These are phyloP conservation scores for Pseudogymnoascus sp. DNA, from an alignment of 2,329 filamentous ascomycete genomes.

Conservation along the genomic window DNA sequence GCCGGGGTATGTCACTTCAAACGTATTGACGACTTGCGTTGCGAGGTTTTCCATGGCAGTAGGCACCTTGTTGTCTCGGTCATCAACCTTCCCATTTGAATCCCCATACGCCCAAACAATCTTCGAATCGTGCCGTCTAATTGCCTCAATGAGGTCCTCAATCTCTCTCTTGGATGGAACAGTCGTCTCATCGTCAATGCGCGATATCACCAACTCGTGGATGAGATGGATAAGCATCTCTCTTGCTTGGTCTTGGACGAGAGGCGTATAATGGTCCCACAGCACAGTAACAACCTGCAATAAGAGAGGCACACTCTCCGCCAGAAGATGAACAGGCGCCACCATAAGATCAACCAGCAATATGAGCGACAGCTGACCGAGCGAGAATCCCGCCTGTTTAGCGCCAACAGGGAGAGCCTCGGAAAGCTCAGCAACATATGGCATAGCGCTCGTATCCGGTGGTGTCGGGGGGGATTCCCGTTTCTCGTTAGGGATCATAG, in stretches of 20 bases:
- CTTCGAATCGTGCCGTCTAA: constrained; percentile 74
- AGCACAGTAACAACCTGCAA: constrained; percentile 88
- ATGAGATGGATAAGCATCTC: constrained; percentile 98
- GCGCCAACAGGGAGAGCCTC: constrained; percentile 77
- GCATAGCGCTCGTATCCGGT: constrained; percentile 66
- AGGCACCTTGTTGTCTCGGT: constrained; percentile 73
- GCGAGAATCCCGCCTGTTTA: constrained; percentile 86
- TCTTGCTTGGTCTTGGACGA: constrained; percentile 92
- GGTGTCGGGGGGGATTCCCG: constrained; percentile 61
- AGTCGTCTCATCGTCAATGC: constrained; percentile 58
- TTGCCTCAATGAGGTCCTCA: constrained; percentile 79
- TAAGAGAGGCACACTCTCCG: constrained; percentile 76
- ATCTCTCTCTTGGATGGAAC: constrained; percentile 62
- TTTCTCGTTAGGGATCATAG: constrained; percentile 93
- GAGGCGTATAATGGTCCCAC: constrained; percentile 93
- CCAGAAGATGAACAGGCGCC: constrained; percentile 71
- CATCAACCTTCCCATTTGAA: constrained; percentile 70
- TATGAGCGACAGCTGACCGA: constrained; percentile 89
- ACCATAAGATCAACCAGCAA: constrained; percentile 95
- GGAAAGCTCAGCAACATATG: constrained; percentile 81
- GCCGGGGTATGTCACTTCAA: constrained; percentile 74
- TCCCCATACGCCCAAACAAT: constrained; percentile 96
- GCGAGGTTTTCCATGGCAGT: constrained; percentile 82
- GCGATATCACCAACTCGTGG: constrained; percentile 82
- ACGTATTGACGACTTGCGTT: constrained; percentile 74